Evolutionary conservation across 768 basidiomycete genomes (phyloP).

Genomic region (Lactarius trivialis): DNA sequence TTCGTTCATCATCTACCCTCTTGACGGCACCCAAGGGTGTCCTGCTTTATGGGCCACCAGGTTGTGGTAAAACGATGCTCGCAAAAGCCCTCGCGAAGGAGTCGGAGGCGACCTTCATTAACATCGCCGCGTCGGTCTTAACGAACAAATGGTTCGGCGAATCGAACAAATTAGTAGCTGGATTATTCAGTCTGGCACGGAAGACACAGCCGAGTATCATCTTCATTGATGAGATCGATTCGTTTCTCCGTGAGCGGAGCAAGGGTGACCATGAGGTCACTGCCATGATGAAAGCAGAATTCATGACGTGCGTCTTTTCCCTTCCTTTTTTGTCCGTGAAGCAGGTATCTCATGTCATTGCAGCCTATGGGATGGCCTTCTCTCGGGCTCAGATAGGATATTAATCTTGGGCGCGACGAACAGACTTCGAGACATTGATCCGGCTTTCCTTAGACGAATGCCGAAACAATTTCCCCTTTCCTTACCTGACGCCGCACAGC

Average conservation of each 20-base stretch:
- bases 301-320: conserved; percentile 68
- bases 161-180: conserved; percentile 92
- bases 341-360: not conserved
- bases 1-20: conserved; percentile 72
- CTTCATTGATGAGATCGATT: conserved; percentile 98
- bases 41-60: conserved; percentile 91
- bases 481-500: conserved; percentile 71
- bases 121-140: conserved; percentile 67
- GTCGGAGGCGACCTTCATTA: conserved; percentile 95
- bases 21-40: conserved; percentile 94
- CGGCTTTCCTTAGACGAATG: conserved; percentile 90
- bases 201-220: conserved; percentile 95
- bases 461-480: conserved; percentile 89
- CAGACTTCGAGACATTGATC: conserved; percentile 85
- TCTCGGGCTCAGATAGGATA: conserved; percentile 74
- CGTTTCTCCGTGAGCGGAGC: conserved; percentile 82
- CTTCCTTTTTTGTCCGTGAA: conserved; percentile 5
- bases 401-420: conserved; percentile 94
- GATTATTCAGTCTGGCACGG: conserved; percentile 85
- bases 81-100: conserved; percentile 97
- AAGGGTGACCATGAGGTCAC: conserved; percentile 94
- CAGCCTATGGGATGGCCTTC: conserved; percentile 93
- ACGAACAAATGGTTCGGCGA: conserved; percentile 85
- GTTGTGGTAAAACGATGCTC: conserved; percentile 99
- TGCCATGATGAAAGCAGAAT: conserved; percentile 97